Evolutionary conservation across 2,329 filamentous ascomycete species (phyloP).

Genomic region (Arthrobotrys pseudoclavata): DNA sequence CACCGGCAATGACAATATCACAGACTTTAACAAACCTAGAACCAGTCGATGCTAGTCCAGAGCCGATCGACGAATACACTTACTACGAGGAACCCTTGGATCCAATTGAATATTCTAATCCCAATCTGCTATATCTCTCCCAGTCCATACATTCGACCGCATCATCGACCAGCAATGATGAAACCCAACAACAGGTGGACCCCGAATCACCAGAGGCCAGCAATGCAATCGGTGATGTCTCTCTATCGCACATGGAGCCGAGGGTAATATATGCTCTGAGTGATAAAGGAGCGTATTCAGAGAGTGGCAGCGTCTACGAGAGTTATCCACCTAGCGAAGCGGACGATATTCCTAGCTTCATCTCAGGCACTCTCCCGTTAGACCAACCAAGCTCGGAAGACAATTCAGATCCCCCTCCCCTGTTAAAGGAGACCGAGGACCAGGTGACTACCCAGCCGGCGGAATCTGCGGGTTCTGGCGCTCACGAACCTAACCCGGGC

Average conservation of each 20-base stretch:
- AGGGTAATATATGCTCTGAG: constrained; percentile 32
- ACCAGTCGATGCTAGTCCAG: constrained; percentile 8
- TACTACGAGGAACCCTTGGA: constrained; percentile 34
- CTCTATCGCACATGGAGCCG: constrained; percentile 11
- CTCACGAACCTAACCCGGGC: neutral
- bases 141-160: constrained; percentile 23
- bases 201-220: neutral
- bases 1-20: constrained; percentile 36
- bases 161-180: constrained; percentile 18
- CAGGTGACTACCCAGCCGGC: neutral
- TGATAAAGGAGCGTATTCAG: constrained; percentile 26
- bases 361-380: neutral
- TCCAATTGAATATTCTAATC: constrained; percentile 44
- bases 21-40: constrained; percentile 52
- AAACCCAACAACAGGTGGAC: neutral
- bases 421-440: neutral
- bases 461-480: neutral
- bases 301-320: constrained; percentile 46
- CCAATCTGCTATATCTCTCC: constrained; percentile 48
- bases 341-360: constrained; percentile 37
- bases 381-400: neutral
- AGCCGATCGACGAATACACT: constrained; percentile 32
- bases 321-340: constrained; percentile 54
- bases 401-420: neutral
- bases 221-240: neutral